These are phyloP conservation scores for Puccinia triticina DNA, from an alignment of 1,284 basidiomycete species.

Conservation along the genomic window DNA sequence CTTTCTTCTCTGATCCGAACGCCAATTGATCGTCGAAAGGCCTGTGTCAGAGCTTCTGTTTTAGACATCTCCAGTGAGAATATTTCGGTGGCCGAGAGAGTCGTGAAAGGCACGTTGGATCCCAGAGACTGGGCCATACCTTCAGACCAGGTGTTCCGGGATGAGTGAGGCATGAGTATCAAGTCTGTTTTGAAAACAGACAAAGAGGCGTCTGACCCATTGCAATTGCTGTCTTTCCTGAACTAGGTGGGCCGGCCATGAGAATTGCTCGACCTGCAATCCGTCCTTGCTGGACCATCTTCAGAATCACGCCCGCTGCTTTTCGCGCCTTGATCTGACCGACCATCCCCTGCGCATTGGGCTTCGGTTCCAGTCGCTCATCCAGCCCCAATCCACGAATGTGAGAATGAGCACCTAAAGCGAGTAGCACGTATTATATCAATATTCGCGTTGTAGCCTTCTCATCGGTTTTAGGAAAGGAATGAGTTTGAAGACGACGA, in stretches of 20 bases:
- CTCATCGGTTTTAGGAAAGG: too few species aligned
- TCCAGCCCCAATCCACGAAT: constrained; percentile 92
- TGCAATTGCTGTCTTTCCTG: constrained; percentile 96
- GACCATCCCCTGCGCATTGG: constrained; percentile 89
- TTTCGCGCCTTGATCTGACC: constrained; percentile 93
- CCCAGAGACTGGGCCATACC: constrained; percentile 96
- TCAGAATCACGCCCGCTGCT: constrained; percentile 94
- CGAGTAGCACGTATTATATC: background rate
- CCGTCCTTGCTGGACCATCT: constrained; percentile 93
- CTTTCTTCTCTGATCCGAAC: constrained; percentile 97
- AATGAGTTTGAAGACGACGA: too few species aligned
- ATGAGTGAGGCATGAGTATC: constrained; percentile 8
- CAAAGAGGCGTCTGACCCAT: constrained; percentile 69
- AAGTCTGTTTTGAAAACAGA: background rate
- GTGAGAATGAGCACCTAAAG: constrained; percentile 85
- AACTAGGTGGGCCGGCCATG: constrained; percentile 93
- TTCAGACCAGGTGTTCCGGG: constrained; percentile 58
- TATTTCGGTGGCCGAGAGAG: constrained; percentile 94
- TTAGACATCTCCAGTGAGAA: constrained; percentile 95
- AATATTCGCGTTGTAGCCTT: background rate
- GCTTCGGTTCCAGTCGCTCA: constrained; percentile 81
- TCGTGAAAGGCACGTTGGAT: constrained; percentile 91
- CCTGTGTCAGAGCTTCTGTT: constrained; percentile 95
- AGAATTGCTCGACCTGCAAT: constrained; percentile 94
- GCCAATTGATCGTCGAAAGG: constrained; percentile 90